These are phyloP conservation scores for Penicillium sp. DNA, from an alignment of 2,329 filamentous ascomycete genomes.

Conservation along the genomic window DNA sequence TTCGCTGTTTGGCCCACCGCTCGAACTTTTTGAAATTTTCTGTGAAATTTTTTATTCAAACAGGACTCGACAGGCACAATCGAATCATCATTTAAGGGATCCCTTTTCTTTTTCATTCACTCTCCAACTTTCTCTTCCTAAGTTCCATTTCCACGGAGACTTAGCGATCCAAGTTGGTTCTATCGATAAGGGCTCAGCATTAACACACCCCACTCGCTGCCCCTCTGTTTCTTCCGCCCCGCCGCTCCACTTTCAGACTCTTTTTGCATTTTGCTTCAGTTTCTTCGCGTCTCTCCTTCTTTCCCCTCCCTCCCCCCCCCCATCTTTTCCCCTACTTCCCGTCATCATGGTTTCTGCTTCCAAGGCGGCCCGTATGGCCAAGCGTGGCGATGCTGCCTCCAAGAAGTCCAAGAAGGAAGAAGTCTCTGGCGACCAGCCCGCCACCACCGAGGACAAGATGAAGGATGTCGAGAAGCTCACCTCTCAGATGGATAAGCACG, in stretches of 20 bases:
- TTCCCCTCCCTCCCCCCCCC: constrained; percentile 10
- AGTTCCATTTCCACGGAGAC: neutral
- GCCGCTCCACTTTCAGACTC: constrained; percentile 33
- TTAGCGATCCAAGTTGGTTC: constrained; percentile 8
- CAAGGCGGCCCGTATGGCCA: constrained; percentile 66
- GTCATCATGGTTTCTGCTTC: constrained; percentile 64
- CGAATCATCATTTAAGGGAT: neutral
- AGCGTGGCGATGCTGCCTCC: constrained; percentile 65
- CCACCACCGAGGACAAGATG: constrained; percentile 69
- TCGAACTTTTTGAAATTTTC: constrained; percentile 16
- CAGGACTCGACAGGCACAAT: neutral
- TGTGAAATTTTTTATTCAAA: neutral
- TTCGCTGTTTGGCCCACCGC: constrained; percentile 20
- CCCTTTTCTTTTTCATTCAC: neutral
- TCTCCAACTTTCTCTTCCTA: neutral
- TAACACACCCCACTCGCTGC: constrained; percentile 16
- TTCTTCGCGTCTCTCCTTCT: constrained; percentile 8
- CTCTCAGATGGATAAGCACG: constrained; percentile 92
- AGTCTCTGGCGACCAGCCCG: constrained; percentile 62
- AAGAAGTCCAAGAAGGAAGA: constrained; percentile 52
- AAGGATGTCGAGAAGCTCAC: constrained; percentile 82
- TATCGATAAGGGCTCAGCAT: constrained; percentile 44
- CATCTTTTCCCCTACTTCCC: constrained; percentile 14
- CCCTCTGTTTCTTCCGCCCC: constrained; percentile 28
- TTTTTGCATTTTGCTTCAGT: constrained; percentile 8